A percentile compares a stretch with the other conserved stretches of the same genome.
Evolutionary conservation across 495 filamentous ascomycete species (phyloP).

Genomic region (Penicillium bovifimosum): DNA sequence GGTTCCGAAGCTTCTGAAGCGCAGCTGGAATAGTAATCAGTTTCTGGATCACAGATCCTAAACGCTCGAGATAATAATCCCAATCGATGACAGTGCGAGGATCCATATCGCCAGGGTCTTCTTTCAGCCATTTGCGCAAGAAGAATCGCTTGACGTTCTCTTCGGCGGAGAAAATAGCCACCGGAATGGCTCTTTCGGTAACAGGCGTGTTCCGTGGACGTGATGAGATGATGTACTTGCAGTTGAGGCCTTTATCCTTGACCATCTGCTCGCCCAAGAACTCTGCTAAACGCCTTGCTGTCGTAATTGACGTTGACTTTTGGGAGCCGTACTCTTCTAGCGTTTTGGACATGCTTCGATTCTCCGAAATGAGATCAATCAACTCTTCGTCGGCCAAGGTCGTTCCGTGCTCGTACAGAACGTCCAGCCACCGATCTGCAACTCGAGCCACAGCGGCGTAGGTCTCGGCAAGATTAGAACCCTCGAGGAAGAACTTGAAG

Average conservation of each 20-base stretch:
- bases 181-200: conserved; percentile 88
- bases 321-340: conserved; percentile 92
- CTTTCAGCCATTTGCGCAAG: conserved; percentile 89
- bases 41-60: conserved; percentile 96
- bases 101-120: conserved; percentile 91
- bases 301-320: conserved; percentile 98
- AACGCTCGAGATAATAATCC: conserved; percentile 91
- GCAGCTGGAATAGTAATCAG: conserved; percentile 97
- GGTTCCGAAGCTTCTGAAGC: conserved; percentile 89
- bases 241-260: conserved; percentile 97
- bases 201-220: conserved; percentile 84
- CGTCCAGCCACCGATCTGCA: conserved; percentile 95
- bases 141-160: conserved; percentile 80
- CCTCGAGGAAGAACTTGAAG: conserved; percentile 98
- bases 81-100: conserved; percentile 85
- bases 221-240: conserved; percentile 97
- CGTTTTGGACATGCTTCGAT: conserved; percentile 94
- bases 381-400: conserved; percentile 94
- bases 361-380: conserved; percentile 98
- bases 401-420: conserved; percentile 76
- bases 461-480: conserved; percentile 75
- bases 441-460: conserved; percentile 90
- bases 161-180: conserved; percentile 95
- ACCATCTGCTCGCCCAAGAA: conserved; percentile 98
- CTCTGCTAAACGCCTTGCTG: conserved; percentile 89